Conservation (phyloP, 129 eudicot genomes). For the Ambrosia trifida region DNA sequence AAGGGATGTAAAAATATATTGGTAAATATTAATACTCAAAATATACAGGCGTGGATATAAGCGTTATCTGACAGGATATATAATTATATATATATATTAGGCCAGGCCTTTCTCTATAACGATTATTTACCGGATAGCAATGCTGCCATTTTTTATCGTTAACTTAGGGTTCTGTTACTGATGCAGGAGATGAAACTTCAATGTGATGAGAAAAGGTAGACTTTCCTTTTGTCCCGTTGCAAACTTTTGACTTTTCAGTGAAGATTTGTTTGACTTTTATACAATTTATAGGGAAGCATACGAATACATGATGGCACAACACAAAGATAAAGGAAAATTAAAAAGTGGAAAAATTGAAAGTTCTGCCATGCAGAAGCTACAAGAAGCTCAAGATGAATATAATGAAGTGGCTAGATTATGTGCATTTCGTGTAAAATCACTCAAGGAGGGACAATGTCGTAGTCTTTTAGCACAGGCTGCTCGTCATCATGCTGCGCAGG, state of each 20-base stretch:
- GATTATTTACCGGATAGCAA: neutral
- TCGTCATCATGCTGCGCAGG: constrained; percentile 92
- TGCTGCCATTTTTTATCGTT: neutral
- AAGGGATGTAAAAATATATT: neutral
- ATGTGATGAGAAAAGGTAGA: constrained; percentile 90
- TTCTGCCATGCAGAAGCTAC: constrained; percentile 57
- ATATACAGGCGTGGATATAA: neutral
- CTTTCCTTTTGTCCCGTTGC: neutral
- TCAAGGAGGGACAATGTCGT: constrained; percentile 81
- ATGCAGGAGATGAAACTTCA: constrained; percentile 88
- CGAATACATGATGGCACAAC: constrained; percentile 69
- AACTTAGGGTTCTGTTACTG: constrained; percentile 25
- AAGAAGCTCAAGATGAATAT: constrained; percentile 69
- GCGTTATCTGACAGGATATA: neutral
- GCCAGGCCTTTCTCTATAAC: constrained; percentile 1
- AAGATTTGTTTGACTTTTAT: constrained; percentile 16
- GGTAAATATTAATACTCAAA: neutral
- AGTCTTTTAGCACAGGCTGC: constrained; percentile 86
- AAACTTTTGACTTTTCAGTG: constrained; percentile 13
- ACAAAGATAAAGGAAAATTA: constrained; percentile 62
- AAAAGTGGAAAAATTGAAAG: constrained; percentile 66
- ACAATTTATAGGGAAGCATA: constrained; percentile 60
- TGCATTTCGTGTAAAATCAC: constrained; percentile 68
- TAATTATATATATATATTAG: too few species aligned
- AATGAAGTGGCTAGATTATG: constrained; percentile 73